Percentiles rank a stretch among this genome's conserved stretches.
phyloP scores from a whole-genome alignment of 1,284 basidiomycete genomes.

The Moesziomyces sp. region DNA sequence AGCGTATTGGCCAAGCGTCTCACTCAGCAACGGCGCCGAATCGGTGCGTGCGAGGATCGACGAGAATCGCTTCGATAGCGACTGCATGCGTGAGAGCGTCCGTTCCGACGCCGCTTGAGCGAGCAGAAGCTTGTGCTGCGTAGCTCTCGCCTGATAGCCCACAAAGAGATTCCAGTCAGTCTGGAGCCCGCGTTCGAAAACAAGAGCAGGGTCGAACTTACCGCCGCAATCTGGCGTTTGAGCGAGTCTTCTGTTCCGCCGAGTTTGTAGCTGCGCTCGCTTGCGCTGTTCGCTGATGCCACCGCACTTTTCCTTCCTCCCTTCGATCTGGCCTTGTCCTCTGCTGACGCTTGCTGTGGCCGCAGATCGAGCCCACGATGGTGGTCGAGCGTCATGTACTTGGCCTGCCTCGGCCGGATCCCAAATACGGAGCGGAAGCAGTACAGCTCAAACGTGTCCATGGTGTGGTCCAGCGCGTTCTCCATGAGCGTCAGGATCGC shows the following conservation, averaged over 20 bases:
- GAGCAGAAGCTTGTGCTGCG: constrained; percentile 43
- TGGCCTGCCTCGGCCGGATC: constrained; percentile 57
- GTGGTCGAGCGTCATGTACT: constrained; percentile 61
- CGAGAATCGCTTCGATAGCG: constrained; percentile 31
- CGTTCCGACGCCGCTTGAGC: constrained; percentile 28
- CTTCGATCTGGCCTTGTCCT: constrained; percentile 3
- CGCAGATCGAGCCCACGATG: constrained; percentile 65
- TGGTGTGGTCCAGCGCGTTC: constrained; percentile 63
- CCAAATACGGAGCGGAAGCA: constrained; percentile 63
- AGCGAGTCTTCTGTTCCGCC: constrained; percentile 49
- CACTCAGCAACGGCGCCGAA: constrained; percentile 15
- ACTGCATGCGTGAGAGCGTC: constrained; percentile 26
- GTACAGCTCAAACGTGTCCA: constrained; percentile 66
- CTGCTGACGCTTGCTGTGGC: constrained; percentile 7
- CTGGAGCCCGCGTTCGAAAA: not conserved
- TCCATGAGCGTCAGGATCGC: constrained; percentile 62
- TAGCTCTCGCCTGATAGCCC: constrained; percentile 30
- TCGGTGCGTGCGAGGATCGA: constrained; percentile 12
- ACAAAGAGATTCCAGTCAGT: constrained; percentile 1
- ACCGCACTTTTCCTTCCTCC: constrained; percentile 19
- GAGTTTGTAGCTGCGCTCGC: constrained; percentile 43
- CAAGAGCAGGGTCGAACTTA: constrained; percentile 9
- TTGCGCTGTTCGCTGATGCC: constrained; percentile 23
- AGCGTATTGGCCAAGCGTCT: constrained; percentile 36
- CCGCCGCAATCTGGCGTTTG: constrained; percentile 44